Evolutionary conservation across 176 grass and related monocot species (phyloP), one percentile per base, ranked within the genome.

Genomic region (Carex myosuroides): DNA sequence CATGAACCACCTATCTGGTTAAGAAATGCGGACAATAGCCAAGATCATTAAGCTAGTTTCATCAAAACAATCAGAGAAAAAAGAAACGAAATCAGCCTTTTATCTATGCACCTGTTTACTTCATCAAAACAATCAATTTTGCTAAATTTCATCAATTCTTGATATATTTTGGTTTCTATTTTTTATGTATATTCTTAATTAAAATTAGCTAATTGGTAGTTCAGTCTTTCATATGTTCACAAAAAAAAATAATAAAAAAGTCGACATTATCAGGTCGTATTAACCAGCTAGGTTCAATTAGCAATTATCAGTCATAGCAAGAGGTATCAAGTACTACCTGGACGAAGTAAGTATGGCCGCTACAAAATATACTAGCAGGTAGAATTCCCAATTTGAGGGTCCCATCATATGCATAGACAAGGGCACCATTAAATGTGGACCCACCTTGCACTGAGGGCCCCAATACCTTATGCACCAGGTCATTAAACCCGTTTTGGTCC

Each of bases 341-440:
- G 35, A 99, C 88, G 86, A 99, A 99, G 74, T 93, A 99, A 60
- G 93, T 99, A 85, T 99, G 96, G 12, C 96, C 96, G 35, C 91
- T 99, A 84, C 96, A 99, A 83, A 99, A 99, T 92, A 99, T 95
- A 89, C 93, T 99, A 79, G 96, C 91, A 9, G 96, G 96, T 82
- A 99, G 84, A 67, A 99, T 85, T 85, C 93, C 96, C 85, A 99
- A 83, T 83, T 99, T 99, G 82, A 99, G 81, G 68, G 89, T 91
- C 56, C 96, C 96, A 85, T 99, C 91, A 88, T 86, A 95, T 33
- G 91, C 89, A 89, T 99, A 99, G 20, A 95, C 89, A 87, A 99
- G 88, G 46, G 86, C 84, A 33, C 73, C 73, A 56, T 78, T 78
- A 44, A 39, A 71, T 71, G 68, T 46, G 87, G 72, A 85, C 88